Evolutionary conservation across 176 grass and related monocot species (phyloP).

Genomic region (Triticum timopheevii): DNA sequence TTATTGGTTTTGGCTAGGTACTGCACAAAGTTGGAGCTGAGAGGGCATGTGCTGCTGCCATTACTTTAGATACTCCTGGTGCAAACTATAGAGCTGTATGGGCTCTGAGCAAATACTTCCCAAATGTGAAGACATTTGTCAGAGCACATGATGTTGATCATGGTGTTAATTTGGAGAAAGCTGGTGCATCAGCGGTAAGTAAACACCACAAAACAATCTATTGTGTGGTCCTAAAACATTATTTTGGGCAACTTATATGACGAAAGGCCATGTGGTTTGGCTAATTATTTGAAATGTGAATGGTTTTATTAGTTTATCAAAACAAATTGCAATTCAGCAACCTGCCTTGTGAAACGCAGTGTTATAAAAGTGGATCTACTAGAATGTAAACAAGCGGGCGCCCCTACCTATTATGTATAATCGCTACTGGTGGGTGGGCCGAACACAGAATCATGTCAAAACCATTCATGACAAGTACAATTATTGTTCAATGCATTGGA

Average conservation of each 20-base stretch:
- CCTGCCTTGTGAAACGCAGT: background rate
- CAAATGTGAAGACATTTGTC: slow-evolving; percentile 97
- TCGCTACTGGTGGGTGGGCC: background rate
- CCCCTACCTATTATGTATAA: background rate
- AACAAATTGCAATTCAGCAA: slow-evolving; percentile 4
- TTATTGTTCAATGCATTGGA: background rate
- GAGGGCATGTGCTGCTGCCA: slow-evolving; percentile 94
- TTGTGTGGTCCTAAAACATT: background rate
- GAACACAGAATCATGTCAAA: background rate
- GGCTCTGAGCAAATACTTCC: slow-evolving; percentile 97
- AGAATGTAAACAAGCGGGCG: background rate
- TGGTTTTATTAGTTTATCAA: slow-evolving; percentile 4
- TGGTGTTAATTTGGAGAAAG: slow-evolving; percentile 99
- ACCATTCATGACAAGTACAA: background rate
- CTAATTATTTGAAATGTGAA: background rate
- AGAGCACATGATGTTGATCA: slow-evolving; percentile 97
- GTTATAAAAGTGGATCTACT: background rate
- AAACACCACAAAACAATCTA: slow-evolving; percentile 15
- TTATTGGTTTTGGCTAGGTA: slow-evolving; percentile 53
- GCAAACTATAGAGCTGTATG: slow-evolving; percentile 99
- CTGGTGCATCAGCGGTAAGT: slow-evolving; percentile 92
- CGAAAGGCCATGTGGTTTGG: background rate
- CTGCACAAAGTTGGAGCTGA: slow-evolving; percentile 99
- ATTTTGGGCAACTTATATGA: background rate
- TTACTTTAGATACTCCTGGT: slow-evolving; percentile 97